phyloP scores from a whole-genome alignment of 2,329 filamentous ascomycete species.

The Neophaeococcomyces aloes region DNA sequence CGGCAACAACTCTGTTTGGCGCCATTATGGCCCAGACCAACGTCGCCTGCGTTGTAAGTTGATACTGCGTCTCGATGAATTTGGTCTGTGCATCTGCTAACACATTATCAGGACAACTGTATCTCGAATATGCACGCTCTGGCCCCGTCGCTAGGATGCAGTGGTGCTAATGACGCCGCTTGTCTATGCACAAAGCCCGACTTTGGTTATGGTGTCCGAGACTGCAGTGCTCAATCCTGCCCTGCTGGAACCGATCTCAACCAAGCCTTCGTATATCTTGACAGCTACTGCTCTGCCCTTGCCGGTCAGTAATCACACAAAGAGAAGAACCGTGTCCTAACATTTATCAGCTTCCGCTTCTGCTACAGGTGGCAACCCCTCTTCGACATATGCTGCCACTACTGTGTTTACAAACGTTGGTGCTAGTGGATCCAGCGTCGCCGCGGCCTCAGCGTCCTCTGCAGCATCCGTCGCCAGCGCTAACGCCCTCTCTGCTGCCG shows the following conservation, averaged over 20 bases:
- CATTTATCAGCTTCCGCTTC: slow-evolving; percentile 2
- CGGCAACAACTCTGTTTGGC: slow-evolving; percentile 1
- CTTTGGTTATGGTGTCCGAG: slow-evolving; percentile 36
- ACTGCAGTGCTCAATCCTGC: slow-evolving; percentile 38
- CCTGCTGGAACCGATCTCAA: slow-evolving; percentile 26
- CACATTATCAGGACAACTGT: slow-evolving; percentile 31
- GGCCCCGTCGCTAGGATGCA: slow-evolving; percentile 32
- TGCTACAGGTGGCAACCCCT: slow-evolving; percentile 10
- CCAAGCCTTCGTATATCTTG: slow-evolving; percentile 26
- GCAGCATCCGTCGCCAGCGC: slow-evolving; percentile 9
- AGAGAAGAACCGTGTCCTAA: not conserved
- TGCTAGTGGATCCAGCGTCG: not conserved
- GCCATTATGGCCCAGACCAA: slow-evolving; percentile 3
- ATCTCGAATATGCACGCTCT: slow-evolving; percentile 35
- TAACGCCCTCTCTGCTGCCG: slow-evolving; percentile 6
- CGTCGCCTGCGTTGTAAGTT: slow-evolving; percentile 23
- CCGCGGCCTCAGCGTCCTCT: slow-evolving; percentile 2
- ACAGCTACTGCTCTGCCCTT: slow-evolving; percentile 27
- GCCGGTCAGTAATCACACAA: slow-evolving; percentile 7
- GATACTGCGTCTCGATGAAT: not conserved
- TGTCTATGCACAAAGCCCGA: slow-evolving; percentile 33
- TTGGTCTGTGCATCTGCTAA: slow-evolving; percentile 11
- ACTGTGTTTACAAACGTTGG: not conserved
- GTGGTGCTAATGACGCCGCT: slow-evolving; percentile 23
- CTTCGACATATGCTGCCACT: slow-evolving; percentile 9